Conservation (phyloP, 148 eudicot species). For the Euryodendron excelsum region DNA sequence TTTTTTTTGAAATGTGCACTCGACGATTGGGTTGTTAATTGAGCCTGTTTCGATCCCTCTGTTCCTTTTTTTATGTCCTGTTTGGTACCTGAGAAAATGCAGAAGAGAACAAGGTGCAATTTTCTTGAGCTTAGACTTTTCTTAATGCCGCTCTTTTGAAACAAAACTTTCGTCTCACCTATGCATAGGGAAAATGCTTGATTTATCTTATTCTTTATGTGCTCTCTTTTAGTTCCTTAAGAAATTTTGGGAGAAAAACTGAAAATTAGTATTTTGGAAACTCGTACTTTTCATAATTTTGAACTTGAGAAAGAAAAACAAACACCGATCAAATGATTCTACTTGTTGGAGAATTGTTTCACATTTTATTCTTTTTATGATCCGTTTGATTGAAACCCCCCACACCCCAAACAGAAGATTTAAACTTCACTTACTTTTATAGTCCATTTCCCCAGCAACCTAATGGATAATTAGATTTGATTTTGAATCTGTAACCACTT, state of each 20-base stretch:
- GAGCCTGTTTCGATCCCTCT: too few species aligned
- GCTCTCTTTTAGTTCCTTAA: neutral
- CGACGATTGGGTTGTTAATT: neutral
- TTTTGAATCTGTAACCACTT: neutral
- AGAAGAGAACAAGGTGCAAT: neutral
- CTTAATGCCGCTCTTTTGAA: too few species aligned
- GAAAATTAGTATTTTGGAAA: neutral
- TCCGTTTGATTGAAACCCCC: neutral
- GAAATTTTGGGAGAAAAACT: neutral
- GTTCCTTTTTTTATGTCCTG: too few species aligned
- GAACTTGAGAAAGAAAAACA: neutral
- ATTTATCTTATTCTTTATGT: neutral
- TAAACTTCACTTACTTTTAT: neutral
- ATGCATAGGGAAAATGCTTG: neutral
- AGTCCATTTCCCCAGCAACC: neutral
- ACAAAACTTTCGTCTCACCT: neutral
- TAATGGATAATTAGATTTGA: neutral
- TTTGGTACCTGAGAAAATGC: neutral
- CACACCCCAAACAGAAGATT: neutral
- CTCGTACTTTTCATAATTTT: neutral
- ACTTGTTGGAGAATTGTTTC: neutral
- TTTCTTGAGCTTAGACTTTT: too few species aligned
- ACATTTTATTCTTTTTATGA: neutral
- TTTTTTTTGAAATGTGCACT: neutral
- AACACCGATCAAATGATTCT: too few species aligned